These are phyloP conservation scores for Candida takata DNA, from an alignment of 805 yeast species.

Conservation along the genomic window DNA sequence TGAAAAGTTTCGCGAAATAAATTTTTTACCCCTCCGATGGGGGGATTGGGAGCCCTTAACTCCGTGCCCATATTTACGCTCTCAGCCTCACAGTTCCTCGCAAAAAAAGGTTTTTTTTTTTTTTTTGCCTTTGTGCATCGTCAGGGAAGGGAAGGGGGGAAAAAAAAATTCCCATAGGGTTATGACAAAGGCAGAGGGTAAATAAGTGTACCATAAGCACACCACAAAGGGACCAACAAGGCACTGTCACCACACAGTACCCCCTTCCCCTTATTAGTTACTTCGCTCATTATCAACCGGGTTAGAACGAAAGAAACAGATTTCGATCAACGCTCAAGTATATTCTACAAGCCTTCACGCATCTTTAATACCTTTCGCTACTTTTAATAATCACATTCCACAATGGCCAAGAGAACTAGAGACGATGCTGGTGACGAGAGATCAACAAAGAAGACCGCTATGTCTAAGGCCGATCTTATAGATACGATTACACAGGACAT, in stretches of 20 bases:
- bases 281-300: too few species aligned
- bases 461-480: conserved; percentile 19
- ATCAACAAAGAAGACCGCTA: conserved; percentile 14
- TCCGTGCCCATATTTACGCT: conserved; percentile 6
- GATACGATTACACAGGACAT: conserved; percentile 9
- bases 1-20: too few species aligned
- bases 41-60: too few species aligned
- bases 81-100: conserved; percentile 13
- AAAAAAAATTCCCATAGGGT: conserved; percentile 9
- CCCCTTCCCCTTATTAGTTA: background rate
- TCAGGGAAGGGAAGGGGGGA: too few species aligned
- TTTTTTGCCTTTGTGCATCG: background rate
- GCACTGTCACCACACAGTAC: background rate
- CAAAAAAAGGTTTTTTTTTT: too few species aligned
- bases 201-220: too few species aligned
- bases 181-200: too few species aligned
- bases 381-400: too few species aligned
- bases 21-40: too few species aligned
- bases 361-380: background rate
- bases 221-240: background rate
- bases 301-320: too few species aligned
- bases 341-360: too few species aligned
- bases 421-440: conserved; percentile 12
- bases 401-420: conserved; percentile 16
- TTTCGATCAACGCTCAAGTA: too few species aligned